These are phyloP conservation scores for Knoxdaviesia capensis DNA, from an alignment of 2,329 filamentous ascomycete species.

Conservation along the genomic window DNA sequence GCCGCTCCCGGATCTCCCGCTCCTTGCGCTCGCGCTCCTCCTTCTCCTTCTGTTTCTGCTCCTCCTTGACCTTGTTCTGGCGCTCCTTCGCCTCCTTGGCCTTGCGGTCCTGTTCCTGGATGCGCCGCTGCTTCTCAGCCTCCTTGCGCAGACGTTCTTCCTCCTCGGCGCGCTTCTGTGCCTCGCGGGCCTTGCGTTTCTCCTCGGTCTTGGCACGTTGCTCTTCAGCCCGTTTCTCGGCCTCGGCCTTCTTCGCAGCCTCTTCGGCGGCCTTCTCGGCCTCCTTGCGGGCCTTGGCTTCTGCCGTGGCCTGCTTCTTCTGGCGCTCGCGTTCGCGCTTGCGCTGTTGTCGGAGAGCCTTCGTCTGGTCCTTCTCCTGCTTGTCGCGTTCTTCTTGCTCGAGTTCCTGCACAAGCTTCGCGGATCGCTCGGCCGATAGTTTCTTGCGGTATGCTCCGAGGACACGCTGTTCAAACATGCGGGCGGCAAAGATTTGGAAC, in stretches of 20 bases:
- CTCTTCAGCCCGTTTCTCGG: conserved; percentile 64
- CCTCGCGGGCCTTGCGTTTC: conserved; percentile 77
- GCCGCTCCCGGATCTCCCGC: conserved; percentile 46
- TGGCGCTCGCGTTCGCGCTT: conserved; percentile 83
- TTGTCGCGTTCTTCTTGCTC: conserved; percentile 65
- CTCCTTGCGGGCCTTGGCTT: conserved; percentile 73
- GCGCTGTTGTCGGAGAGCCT: conserved; percentile 82
- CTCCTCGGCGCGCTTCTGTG: conserved; percentile 74
- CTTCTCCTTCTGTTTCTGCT: conserved; percentile 60
- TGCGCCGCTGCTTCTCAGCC: conserved; percentile 57
- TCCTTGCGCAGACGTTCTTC: conserved; percentile 75
- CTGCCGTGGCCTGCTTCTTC: conserved; percentile 75
- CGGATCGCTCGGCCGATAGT: conserved; percentile 78
- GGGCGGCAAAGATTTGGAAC: conserved; percentile 98
- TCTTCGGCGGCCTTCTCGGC: conserved; percentile 82
- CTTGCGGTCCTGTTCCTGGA: conserved; percentile 78
- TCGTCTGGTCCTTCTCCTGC: conserved; percentile 72
- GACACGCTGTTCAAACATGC: conserved; percentile 97
- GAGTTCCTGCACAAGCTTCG: conserved; percentile 77
- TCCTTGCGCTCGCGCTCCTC: conserved; percentile 52
- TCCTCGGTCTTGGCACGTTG: conserved; percentile 69
- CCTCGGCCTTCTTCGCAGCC: conserved; percentile 51
- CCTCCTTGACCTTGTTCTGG: conserved; percentile 73
- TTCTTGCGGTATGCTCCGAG: conserved; percentile 96
- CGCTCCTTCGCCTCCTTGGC: conserved; percentile 31